Evolutionary conservation across 2,329 filamentous ascomycete species (phyloP).

Genomic region (Diplodia scrobiculata): DNA sequence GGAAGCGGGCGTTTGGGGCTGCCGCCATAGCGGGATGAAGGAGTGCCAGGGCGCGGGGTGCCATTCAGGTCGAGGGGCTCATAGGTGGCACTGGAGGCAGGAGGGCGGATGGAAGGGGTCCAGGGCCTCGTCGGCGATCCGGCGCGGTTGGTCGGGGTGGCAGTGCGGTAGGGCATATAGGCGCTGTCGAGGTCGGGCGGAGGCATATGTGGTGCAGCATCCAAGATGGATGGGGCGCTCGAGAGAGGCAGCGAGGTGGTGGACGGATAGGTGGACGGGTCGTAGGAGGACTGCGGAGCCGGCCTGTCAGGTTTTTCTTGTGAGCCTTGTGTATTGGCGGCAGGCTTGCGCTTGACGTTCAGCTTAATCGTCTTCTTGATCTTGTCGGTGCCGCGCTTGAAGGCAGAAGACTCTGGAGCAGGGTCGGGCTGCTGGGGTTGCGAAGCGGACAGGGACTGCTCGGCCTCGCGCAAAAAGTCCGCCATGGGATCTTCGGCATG

Average conservation of each 20-base stretch:
- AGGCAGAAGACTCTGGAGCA: slow-evolving; percentile 34
- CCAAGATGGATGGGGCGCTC: slow-evolving; percentile 55
- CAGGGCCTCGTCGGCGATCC: slow-evolving; percentile 49
- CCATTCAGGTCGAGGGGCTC: slow-evolving; percentile 89
- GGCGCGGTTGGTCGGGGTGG: slow-evolving; percentile 54
- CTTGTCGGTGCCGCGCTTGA: slow-evolving; percentile 34
- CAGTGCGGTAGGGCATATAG: slow-evolving; percentile 61
- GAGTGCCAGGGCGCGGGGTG: slow-evolving; percentile 84
- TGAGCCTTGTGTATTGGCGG: slow-evolving; percentile 36
- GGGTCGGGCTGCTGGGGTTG: slow-evolving; percentile 31
- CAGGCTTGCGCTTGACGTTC: slow-evolving; percentile 32
- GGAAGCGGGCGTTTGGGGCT: slow-evolving; percentile 85
- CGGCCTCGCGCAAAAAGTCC: slow-evolving; percentile 50
- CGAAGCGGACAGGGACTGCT: slow-evolving; percentile 37
- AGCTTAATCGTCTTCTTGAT: slow-evolving; percentile 41
- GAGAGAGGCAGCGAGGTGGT: slow-evolving; percentile 50
- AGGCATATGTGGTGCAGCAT: slow-evolving; percentile 52
- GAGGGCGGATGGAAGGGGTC: slow-evolving; percentile 65
- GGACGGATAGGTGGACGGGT: slow-evolving; percentile 50
- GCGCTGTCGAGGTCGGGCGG: slow-evolving; percentile 62
- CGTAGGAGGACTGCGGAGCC: slow-evolving; percentile 53
- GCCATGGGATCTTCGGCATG: slow-evolving; percentile 46
- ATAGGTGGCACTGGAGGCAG: slow-evolving; percentile 71
- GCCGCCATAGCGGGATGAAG: slow-evolving; percentile 83
- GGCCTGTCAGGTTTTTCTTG: slow-evolving; percentile 44